Base-by-base conservation (phyloP, 768 basidiomycete species). In the Amanita jacksonii region DNA sequence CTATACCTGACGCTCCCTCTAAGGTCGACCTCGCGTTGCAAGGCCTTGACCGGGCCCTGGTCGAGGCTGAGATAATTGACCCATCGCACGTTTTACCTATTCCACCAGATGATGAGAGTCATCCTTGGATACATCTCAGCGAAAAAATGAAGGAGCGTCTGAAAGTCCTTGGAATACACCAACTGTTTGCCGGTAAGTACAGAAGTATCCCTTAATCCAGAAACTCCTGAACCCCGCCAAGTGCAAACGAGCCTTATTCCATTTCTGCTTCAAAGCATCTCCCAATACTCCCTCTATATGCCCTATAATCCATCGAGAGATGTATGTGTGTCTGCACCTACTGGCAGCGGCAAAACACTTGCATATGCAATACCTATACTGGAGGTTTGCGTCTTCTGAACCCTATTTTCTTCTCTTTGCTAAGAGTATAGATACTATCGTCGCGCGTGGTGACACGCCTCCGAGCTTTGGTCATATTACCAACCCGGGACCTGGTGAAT, bases 261-360 rank as follows among this genome's bases (percentile, higher is more conserved):
- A 1, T 79, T 90, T 55, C 68, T 98, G 0, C 72, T 93, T 10
- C 69, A 72, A 12, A 40, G 65, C 38, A 56, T 68, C 13, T 51
- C 57, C 7, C 51, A 59, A 3, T 59, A 70, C 31, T 58, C 66
- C 39, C 60, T 91, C 8, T 88, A 89, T 54, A 65, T 71, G 33
- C 81, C 87, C 0, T 81, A 76, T 52, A 57, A 73, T 45, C 71
- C 76, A 27, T 80, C 80, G 20, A 72, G 72, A 20, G 96, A 99
- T 62, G 73, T 92, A 9, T 93, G 92, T 52, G 86, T 94, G 9
- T 96, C 91, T 6, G 96, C 96, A 1, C 96, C 96, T 0, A 99
- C 96, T 0, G 96, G 96, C 18, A 96, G 92, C 52, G 96, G 96
- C 0, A 99, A 99, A 62, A 99, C 94, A 0, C 71, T 99, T 22